Base-by-base conservation (phyloP, 1,139 yeast species). In the Sugiyamaella sp. region DNA sequence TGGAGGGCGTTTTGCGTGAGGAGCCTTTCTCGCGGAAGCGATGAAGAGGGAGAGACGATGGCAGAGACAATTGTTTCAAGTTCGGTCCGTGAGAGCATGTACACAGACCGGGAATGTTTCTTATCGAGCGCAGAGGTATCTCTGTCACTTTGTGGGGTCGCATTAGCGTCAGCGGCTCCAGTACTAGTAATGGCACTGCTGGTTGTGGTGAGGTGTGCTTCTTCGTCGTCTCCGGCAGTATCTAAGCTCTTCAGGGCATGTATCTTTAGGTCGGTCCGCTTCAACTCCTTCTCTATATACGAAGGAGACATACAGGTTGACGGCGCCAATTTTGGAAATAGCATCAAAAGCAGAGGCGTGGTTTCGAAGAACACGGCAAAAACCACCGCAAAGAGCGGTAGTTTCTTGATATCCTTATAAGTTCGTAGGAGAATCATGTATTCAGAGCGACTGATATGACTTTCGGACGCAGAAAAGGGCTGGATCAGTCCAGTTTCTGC, bases 221-320 rank as follows among this genome's bases (percentile, higher is more conserved):
- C n/a, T n/a, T n/a, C n/a, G n/a, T n/a, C n/a, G n/a, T n/a, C n/a
- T n/a, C n/a, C 49, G 10, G 21, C 20, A n/a, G 32, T 20, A 21
- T 44, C 55, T 1, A 49, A 43, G 5, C 17, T 33, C 32, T 54
- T 51, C 24, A 63, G 39, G 4, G 45, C 25, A 2, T 17, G 24
- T 20, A 62, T 58, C 29, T 53, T 48, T 3, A 38, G 43, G 24
- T 63, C 60, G 39, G 55, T 49, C 10, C 33, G 32, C 3, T 48
- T 44, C n/a, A 51, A 24, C 47, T 67, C 64, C 35, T 59, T 64
- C 42, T 66, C 67, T 2, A 72, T 65, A 14, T 81, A 69, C 1
- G 74, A 71, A 0, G 89, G 89, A 46, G 83, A 71, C 3, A 80
- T 72, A 68, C 95, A 87, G 0, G 93, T 86, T 60, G 79, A 77